Base-by-base conservation (phyloP, 2,329 filamentous ascomycete species). In the Sporothrix phasma region DNA sequence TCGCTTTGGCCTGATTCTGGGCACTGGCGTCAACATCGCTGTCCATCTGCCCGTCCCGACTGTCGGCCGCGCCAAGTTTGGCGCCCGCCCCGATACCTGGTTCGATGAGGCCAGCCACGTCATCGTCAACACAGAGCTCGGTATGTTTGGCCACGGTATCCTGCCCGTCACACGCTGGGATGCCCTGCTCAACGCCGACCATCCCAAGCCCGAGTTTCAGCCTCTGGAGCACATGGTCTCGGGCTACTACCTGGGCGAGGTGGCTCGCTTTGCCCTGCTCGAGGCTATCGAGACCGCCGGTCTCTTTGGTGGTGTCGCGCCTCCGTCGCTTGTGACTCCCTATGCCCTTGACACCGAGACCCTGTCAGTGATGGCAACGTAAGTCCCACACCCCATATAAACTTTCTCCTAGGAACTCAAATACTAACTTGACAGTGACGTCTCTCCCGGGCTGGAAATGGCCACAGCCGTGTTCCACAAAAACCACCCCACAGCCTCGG, bases 221-320 rank as follows among this genome's bases (percentile, higher is more conserved):
- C 84, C 84, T 0, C 72, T 86, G 11, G 84, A 87, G 71, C 79
- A 85, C 67, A 76, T 88, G 67, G 81, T 87, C 47, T 84, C 84
- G 68, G 86, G 86, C 41, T 84, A 82, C 69, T 88, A 89, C 70
- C 74, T 89, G 2, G 86, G 86, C 56, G 86, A 89, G 72, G 80
- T 88, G 54, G 83, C 79, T 68, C 79, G 86, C 19, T 73, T 84
- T 13, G 78, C 80, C 0, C 74, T 87, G 49, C 67, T 86, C 24
- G 85, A 88, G 66, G 84, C 84, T 0, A 79, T 87, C 56, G 74
- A 79, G 64, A 78, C 76, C 0, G 78, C 80, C 0, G 82, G 80
- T 0, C 68, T 86, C 0, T 78, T 87, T 54, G 83, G 81, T 1
- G 84, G 84, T 10, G 71, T 81, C 5, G 73, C 86, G 10, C 84